Evolutionary conservation across 305 asterid species (phyloP), one percentile per base, ranked within the genome.

Genomic region (Rubia peregrina): DNA sequence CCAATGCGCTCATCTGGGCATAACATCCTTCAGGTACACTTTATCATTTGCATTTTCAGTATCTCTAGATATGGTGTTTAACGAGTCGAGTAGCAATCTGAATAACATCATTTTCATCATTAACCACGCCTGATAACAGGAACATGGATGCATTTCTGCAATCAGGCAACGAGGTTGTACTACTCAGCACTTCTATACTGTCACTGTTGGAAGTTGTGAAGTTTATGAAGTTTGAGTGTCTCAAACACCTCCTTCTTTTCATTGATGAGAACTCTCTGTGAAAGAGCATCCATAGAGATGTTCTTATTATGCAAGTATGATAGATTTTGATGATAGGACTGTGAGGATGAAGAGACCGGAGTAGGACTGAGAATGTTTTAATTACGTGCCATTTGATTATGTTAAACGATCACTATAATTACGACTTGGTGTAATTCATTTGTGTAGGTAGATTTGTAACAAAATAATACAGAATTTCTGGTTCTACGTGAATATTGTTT

Each of bases 231-330:
- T 81, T 90, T 70, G 17, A 70, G 69, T 57, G 77, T 76, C 68
- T 92, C 76, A 83, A 77, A 49, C 76, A 44, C 36, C 24, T 88
- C 91, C 11, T n/a, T 1, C 87, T 92, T 48, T 90, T 92, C 36
- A 93, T 71, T 12, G 98, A 92, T 82, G 98, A n/a, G n/a, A 90
- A 38, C 90, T 90, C 12, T 92, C 98, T 0, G 98, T 92, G 51
- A 92, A 92, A 75, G 96, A 92, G 76, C 60, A 85, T 66, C 96
- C 98, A 4, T 30, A 83, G 87, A 83, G 88, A 90, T 41, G 76
- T 88, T 77, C 79, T 30, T 30, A 30, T 92, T 83, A 81, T 85
- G 49, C 83, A 80, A 67, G 98, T 92, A 82, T 67, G 84, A 57
- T 33, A 16, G 17, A 9, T 65, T 56, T 64, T 53, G 44, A 48